Conservation (phyloP, 768 basidiomycete species). For the Boletus subcaerulescens region DNA sequence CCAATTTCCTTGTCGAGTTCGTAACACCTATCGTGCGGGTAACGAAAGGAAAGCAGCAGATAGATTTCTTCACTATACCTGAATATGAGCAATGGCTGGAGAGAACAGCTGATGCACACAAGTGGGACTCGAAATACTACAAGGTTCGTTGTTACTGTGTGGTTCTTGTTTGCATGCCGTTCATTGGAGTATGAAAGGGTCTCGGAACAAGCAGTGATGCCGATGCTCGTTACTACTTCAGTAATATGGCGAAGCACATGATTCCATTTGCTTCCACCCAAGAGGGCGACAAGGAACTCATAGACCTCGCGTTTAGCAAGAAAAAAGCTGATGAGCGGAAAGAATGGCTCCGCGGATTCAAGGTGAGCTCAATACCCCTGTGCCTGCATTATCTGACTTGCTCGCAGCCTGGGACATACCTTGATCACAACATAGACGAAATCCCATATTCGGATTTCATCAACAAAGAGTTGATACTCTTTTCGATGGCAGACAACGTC, state of each 20-base stretch:
- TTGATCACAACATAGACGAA: slow-evolving; percentile 84
- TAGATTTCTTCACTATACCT: slow-evolving; percentile 95
- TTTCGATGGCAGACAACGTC: slow-evolving; percentile 99
- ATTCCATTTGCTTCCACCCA: slow-evolving; percentile 84
- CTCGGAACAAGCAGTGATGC: slow-evolving; percentile 88
- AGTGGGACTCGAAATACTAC: slow-evolving; percentile 95
- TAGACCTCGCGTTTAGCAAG: slow-evolving; percentile 99
- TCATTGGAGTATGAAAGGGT: slow-evolving; percentile 54
- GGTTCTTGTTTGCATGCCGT: neutral
- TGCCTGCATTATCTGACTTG: neutral
- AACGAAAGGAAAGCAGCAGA: slow-evolving; percentile 71
- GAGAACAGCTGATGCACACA: slow-evolving; percentile 67
- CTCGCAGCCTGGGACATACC: slow-evolving; percentile 82
- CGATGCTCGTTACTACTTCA: slow-evolving; percentile 92
- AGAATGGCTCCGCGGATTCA: slow-evolving; percentile 95
- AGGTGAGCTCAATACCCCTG: slow-evolving; percentile 40
- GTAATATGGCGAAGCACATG: slow-evolving; percentile 89
- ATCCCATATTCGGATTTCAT: slow-evolving; percentile 94
- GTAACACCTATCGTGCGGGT: slow-evolving; percentile 98
- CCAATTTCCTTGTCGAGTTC: slow-evolving; percentile 94
- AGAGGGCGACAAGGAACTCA: slow-evolving; percentile 80
- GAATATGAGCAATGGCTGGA: slow-evolving; percentile 94
- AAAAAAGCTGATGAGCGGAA: slow-evolving; percentile 98
- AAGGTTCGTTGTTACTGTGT: slow-evolving; percentile 61
- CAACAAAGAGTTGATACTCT: slow-evolving; percentile 95